Conservation (phyloP, 2,329 filamentous ascomycete genomes). For the Elsinoe necatrix region DNA sequence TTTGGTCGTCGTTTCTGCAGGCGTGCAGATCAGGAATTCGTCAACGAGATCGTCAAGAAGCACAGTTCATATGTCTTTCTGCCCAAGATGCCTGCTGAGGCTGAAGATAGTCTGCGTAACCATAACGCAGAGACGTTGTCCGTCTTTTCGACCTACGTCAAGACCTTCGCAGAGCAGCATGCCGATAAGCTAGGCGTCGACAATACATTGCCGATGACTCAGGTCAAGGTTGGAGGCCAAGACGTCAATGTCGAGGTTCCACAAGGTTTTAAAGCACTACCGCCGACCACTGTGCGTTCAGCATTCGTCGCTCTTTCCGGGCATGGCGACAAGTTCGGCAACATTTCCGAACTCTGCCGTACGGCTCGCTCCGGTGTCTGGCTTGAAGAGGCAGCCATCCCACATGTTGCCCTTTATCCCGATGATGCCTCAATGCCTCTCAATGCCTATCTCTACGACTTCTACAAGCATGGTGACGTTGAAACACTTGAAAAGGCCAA, state of each 20-base stretch:
- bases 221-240: constrained; percentile 35
- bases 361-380: constrained; percentile 61
- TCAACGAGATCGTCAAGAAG: constrained; percentile 43
- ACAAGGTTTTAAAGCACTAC: constrained; percentile 22
- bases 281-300: constrained; percentile 49
- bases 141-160: constrained; percentile 61
- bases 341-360: constrained; percentile 58
- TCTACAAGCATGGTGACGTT: constrained; percentile 64
- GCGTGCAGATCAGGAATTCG: constrained; percentile 40
- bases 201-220: constrained; percentile 50
- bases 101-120: constrained; percentile 46
- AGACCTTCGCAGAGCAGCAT: constrained; percentile 60
- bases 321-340: constrained; percentile 53
- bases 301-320: constrained; percentile 66
- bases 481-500: constrained; percentile 55
- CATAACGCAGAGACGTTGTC: constrained; percentile 59
- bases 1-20: constrained; percentile 54
- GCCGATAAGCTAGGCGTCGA: constrained; percentile 42
- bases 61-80: constrained; percentile 59
- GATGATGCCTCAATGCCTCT: constrained; percentile 46
- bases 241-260: not conserved
- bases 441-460: constrained; percentile 66
- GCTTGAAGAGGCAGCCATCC: constrained; percentile 65
- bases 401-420: constrained; percentile 55
- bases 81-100: constrained; percentile 52